A percentile compares a stretch with the other conserved stretches of the same genome.
Evolutionary conservation across 805 yeast species (phyloP).

Genomic region (Nakazawaea holstii): DNA sequence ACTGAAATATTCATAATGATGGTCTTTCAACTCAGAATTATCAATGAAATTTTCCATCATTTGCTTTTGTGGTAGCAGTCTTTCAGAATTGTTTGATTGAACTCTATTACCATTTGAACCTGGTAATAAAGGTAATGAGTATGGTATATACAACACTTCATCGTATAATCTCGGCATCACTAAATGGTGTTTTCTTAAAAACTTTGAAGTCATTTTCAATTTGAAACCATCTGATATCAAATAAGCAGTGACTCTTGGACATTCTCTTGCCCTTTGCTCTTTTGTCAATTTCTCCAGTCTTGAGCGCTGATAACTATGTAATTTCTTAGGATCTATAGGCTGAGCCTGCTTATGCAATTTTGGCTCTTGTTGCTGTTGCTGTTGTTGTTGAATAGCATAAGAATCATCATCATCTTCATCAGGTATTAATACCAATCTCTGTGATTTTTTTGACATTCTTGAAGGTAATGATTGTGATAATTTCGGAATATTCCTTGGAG

Average conservation of each 20-base stretch:
- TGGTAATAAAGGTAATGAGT: slow-evolving; percentile 78
- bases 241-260: slow-evolving; percentile 88
- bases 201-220: slow-evolving; percentile 55
- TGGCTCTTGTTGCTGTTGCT: neutral
- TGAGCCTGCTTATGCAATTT: slow-evolving; percentile 12
- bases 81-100: slow-evolving; percentile 54
- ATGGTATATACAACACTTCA: slow-evolving; percentile 90
- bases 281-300: slow-evolving; percentile 54
- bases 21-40: slow-evolving; percentile 80
- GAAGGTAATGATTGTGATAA: slow-evolving; percentile 54
- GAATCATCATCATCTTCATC: slow-evolving; percentile 32
- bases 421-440: slow-evolving; percentile 83
- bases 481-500: slow-evolving; percentile 33
- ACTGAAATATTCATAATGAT: slow-evolving; percentile 85
- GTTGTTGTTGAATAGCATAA: slow-evolving; percentile 8
- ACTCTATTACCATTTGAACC: slow-evolving; percentile 77
- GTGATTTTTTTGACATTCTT: slow-evolving; percentile 81
- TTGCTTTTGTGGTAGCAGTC: slow-evolving; percentile 31
- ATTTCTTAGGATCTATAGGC: slow-evolving; percentile 12
- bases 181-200: slow-evolving; percentile 64
- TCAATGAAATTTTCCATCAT: slow-evolving; percentile 76
- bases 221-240: slow-evolving; percentile 81
- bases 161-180: slow-evolving; percentile 86
- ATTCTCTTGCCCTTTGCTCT: slow-evolving; percentile 54
- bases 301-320: slow-evolving; percentile 20